Conservation (phyloP, 2,329 filamentous ascomycete species). For the Sclerotinia borealis region DNA sequence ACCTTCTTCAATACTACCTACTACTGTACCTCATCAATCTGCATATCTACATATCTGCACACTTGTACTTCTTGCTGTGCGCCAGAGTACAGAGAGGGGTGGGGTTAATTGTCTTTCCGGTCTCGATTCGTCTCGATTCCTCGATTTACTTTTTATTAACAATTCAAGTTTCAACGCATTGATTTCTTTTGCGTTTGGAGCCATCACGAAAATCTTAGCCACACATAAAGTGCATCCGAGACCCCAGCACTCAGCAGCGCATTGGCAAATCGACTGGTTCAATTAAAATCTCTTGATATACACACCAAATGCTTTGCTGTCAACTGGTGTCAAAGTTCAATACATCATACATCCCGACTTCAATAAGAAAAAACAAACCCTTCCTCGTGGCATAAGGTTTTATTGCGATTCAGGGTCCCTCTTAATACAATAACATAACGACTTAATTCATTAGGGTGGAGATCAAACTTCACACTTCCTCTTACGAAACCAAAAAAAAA, state of each 20-base stretch:
- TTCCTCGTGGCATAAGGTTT: conserved; percentile 5
- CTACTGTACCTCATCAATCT: too few relatives aligned
- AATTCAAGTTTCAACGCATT: conserved; percentile 14
- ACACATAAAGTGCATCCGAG: conserved; percentile 4
- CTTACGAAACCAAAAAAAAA: too few relatives aligned
- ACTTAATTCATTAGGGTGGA: not conserved
- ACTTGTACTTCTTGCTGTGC: too few relatives aligned
- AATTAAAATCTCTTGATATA: conserved; percentile 2
- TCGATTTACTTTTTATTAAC: conserved; percentile 5
- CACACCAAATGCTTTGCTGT: conserved; percentile 9
- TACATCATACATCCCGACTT: not conserved
- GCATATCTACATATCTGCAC: too few relatives aligned
- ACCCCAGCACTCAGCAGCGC: conserved; percentile 7
- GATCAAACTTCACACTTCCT: not conserved
- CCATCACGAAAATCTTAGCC: conserved; percentile 8
- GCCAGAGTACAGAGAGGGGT: not conserved
- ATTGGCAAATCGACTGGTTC: conserved; percentile 8
- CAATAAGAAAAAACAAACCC: too few relatives aligned
- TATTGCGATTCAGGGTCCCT: not conserved
- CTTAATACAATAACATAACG: not conserved
- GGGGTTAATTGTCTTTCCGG: not conserved
- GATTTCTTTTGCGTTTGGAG: conserved; percentile 10
- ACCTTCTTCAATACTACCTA: not conserved
- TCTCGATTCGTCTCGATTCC: not conserved
- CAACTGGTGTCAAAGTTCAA: not conserved